phyloP scores from a whole-genome alignment of 257 asterid species.

The Jasminum sambac region DNA sequence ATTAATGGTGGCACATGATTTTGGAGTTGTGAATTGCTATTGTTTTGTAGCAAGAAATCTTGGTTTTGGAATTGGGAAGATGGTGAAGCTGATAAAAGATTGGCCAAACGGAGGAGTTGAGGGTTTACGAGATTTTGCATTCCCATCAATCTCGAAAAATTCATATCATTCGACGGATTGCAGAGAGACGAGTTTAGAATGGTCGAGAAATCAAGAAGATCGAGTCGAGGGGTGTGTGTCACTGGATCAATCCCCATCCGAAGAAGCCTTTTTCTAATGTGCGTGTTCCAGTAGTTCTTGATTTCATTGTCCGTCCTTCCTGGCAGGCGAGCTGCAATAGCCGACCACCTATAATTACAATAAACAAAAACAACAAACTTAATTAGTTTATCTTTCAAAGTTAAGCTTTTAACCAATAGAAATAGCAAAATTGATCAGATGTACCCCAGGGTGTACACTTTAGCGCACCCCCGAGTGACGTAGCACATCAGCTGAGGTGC shows the following conservation, averaged over 20 bases:
- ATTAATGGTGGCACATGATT: slow-evolving; percentile 31
- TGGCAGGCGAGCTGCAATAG: slow-evolving; percentile 74
- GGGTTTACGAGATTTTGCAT: slow-evolving; percentile 52
- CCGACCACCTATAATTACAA: slow-evolving; percentile 61
- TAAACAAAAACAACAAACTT: neutral
- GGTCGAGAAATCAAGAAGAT: slow-evolving; percentile 71
- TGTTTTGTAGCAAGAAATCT: slow-evolving; percentile 27
- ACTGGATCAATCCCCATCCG: slow-evolving; percentile 88
- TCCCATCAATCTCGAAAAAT: slow-evolving; percentile 57
- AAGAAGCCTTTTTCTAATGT: slow-evolving; percentile 68
- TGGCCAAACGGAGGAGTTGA: slow-evolving; percentile 51
- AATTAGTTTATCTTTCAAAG: neutral
- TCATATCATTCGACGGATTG: slow-evolving; percentile 30
- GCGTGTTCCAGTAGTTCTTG: slow-evolving; percentile 85
- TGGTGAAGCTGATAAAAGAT: slow-evolving; percentile 31
- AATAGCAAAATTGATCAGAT: too few relatives aligned
- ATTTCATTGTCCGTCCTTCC: slow-evolving; percentile 88
- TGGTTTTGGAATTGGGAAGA: slow-evolving; percentile 41
- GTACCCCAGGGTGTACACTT: too few relatives aligned
- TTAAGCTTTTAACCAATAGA: too few relatives aligned
- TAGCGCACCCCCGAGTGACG: too few relatives aligned
- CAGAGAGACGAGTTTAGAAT: slow-evolving; percentile 42
- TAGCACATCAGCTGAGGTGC: too few relatives aligned
- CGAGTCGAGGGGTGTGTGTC: slow-evolving; percentile 76
- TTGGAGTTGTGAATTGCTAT: slow-evolving; percentile 11